Evolutionary conservation across 164 flowering plant species (phyloP).

Genomic region (Macadamia tetraphylla): DNA sequence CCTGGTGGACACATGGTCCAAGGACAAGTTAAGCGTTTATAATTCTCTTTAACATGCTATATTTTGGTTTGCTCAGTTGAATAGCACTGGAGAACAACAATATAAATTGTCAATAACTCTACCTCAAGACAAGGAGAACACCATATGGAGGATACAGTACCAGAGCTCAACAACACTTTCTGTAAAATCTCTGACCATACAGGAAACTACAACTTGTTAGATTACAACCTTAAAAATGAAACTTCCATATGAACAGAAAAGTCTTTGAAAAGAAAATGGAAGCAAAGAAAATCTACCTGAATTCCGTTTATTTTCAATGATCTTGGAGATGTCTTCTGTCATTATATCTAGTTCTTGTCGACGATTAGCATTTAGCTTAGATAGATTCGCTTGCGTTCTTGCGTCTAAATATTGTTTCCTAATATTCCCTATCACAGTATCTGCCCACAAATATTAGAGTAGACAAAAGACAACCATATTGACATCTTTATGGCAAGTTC

Average conservation of each 20-base stretch:
- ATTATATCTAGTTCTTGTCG: conserved; percentile 30
- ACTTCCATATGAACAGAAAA: background rate
- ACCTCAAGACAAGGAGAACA: conserved; percentile 40
- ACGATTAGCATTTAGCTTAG: conserved; percentile 34
- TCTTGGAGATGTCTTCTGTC: conserved; percentile 26
- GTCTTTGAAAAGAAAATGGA: background rate
- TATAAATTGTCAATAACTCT: background rate
- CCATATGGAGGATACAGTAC: conserved; percentile 25
- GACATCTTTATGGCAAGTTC: background rate
- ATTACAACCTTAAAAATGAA: background rate
- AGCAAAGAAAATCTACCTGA: conserved; percentile 19
- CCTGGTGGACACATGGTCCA: too few relatives aligned
- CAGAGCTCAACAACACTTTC: conserved; percentile 8
- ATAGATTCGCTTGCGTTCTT: conserved; percentile 48
- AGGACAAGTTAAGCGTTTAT: too few relatives aligned
- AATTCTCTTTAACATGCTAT: too few relatives aligned
- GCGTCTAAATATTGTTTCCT: conserved; percentile 47
- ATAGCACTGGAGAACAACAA: too few relatives aligned
- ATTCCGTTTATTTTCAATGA: conserved; percentile 24
- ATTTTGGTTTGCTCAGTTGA: too few relatives aligned
- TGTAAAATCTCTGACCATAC: conserved; percentile 21
- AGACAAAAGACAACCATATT: background rate
- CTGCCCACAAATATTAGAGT: conserved; percentile 14
- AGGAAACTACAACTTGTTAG: background rate
- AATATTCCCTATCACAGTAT: conserved; percentile 36